These are phyloP conservation scores for Emmonsiellopsis sp. DNA, from an alignment of 2,329 filamentous ascomycete species.

Conservation along the genomic window DNA sequence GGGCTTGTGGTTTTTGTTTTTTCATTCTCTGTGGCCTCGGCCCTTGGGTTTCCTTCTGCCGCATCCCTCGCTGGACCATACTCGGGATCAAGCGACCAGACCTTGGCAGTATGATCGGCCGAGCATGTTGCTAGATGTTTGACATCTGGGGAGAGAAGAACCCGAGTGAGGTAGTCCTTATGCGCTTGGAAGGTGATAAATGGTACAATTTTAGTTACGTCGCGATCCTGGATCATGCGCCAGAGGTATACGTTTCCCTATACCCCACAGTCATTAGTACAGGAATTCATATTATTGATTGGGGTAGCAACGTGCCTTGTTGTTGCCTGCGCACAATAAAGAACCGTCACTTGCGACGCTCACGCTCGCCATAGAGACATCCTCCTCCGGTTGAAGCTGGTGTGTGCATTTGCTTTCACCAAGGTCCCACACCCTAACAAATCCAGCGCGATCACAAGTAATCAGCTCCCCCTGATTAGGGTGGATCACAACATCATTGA, in stretches of 20 bases:
- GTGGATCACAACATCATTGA: slow-evolving; percentile 98
- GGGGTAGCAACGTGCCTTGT: slow-evolving; percentile 50
- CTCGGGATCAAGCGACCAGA: slow-evolving; percentile 84
- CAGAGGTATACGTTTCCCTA: slow-evolving; percentile 97
- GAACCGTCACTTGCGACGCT: slow-evolving; percentile 93
- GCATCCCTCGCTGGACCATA: slow-evolving; percentile 33
- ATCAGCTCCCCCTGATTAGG: slow-evolving; percentile 98
- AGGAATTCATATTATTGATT: neutral
- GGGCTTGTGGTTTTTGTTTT: neutral
- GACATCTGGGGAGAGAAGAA: slow-evolving; percentile 85
- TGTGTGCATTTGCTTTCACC: slow-evolving; percentile 96
- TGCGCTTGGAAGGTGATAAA: slow-evolving; percentile 86
- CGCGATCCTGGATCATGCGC: slow-evolving; percentile 76
- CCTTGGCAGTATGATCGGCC: slow-evolving; percentile 88
- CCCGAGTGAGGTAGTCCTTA: slow-evolving; percentile 84
- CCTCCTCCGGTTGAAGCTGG: slow-evolving; percentile 91
- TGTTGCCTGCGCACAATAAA: slow-evolving; percentile 87
- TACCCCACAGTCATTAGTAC: neutral
- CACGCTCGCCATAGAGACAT: slow-evolving; percentile 86
- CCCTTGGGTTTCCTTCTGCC: slow-evolving; percentile 7
- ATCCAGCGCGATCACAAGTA: slow-evolving; percentile 86
- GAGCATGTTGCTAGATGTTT: slow-evolving; percentile 91
- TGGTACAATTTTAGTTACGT: slow-evolving; percentile 74
- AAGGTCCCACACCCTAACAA: slow-evolving; percentile 91
- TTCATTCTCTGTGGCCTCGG: neutral